Evolutionary conservation across 495 filamentous ascomycete species (phyloP).

Genomic region (Aeminium ludgeri): DNA sequence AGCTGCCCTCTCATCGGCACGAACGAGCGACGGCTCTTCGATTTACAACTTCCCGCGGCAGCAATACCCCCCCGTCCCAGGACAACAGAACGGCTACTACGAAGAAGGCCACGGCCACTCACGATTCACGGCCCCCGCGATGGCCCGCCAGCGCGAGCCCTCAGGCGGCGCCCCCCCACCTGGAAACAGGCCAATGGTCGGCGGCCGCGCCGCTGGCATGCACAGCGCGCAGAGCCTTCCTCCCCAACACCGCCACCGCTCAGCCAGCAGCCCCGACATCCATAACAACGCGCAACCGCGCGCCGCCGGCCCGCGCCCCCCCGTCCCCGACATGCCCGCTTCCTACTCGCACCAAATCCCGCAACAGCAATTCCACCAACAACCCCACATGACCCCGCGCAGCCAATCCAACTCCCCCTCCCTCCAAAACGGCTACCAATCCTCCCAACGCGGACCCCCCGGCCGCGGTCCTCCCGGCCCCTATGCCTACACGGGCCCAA

Average conservation of each 20-base stretch:
- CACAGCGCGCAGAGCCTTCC: constrained; percentile 36
- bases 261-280: constrained; percentile 54
- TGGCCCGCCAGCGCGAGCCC: constrained; percentile 36
- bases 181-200: constrained; percentile 21
- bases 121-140: constrained; percentile 74
- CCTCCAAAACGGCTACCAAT: background rate
- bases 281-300: constrained; percentile 33
- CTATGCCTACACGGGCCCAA: too few species aligned
- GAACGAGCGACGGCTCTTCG: constrained; percentile 9
- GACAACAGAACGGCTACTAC: constrained; percentile 37
- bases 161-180: constrained; percentile 37
- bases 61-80: constrained; percentile 1
- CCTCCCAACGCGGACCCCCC: background rate
- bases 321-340: constrained; percentile 48
- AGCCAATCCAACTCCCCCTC: constrained; percentile 52
- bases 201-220: constrained; percentile 17
- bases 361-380: too few species aligned
- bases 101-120: constrained; percentile 42
- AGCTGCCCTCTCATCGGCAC: constrained; percentile 1
- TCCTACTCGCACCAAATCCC: too few species aligned
- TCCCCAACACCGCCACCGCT: constrained; percentile 40
- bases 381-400: constrained; percentile 41
- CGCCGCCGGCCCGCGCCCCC: constrained; percentile 35
- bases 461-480: background rate
- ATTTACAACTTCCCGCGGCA: constrained; percentile 29